Evolutionary conservation across 768 basidiomycete genomes (phyloP).

Genomic region (Pleurotus salmoneostramineus): DNA sequence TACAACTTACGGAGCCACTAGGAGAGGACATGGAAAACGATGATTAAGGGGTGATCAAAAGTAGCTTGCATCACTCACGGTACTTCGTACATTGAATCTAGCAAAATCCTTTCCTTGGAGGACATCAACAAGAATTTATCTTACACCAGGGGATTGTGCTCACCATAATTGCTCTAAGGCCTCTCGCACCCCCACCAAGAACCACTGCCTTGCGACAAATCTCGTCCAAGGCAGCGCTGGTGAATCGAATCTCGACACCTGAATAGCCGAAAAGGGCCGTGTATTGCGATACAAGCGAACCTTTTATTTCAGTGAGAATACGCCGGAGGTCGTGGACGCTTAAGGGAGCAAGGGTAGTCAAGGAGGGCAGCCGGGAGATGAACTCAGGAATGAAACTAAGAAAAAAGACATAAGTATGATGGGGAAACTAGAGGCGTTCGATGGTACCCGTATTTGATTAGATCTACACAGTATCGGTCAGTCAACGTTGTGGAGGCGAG

Average conservation of each 20-base stretch:
- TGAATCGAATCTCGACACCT: constrained; percentile 85
- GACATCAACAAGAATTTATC: background rate
- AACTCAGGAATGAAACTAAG: constrained; percentile 92
- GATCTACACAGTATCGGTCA: constrained; percentile 40
- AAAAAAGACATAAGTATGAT: background rate
- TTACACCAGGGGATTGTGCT: constrained; percentile 10
- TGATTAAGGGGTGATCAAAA: background rate
- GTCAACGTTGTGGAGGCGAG: no score
- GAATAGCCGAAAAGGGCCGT: constrained; percentile 79
- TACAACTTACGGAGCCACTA: constrained; percentile 63
- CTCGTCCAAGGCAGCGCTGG: constrained; percentile 72
- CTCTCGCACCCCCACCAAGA: constrained; percentile 88
- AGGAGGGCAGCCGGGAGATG: constrained; percentile 88
- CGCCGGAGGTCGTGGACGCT: constrained; percentile 78
- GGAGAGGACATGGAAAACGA: constrained; percentile 3
- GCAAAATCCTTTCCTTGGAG: constrained; percentile 68
- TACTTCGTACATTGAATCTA: constrained; percentile 92
- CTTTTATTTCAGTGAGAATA: constrained; percentile 91
- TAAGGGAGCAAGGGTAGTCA: constrained; percentile 78
- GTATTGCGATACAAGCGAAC: constrained; percentile 89
- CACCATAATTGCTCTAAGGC: constrained; percentile 86
- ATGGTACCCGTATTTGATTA: constrained; percentile 75
- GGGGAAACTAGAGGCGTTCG: no score
- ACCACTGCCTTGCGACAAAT: constrained; percentile 77
- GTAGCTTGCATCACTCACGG: constrained; percentile 56